Percentiles rank a stretch among this genome's conserved stretches.
Conservation (phyloP, 208 protist genomes). For the Herpetomonas tarakana region DNA sequence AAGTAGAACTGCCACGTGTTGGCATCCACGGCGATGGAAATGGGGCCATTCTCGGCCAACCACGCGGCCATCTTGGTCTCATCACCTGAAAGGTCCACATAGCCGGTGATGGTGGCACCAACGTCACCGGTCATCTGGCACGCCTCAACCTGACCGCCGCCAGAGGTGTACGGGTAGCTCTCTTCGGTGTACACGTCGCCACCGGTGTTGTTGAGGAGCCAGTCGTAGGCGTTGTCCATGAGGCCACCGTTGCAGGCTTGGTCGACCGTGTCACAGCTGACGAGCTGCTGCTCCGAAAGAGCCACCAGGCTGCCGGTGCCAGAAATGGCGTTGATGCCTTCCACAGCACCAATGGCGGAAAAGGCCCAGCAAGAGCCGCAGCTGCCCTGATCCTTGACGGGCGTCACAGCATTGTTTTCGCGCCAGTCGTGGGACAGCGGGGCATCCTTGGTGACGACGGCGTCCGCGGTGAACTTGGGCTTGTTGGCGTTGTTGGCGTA, state of each 20-base stretch:
- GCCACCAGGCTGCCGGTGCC: slow-evolving; percentile 45
- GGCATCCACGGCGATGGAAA: slow-evolving; percentile 93
- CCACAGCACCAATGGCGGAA: slow-evolving; percentile 91
- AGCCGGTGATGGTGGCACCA: slow-evolving; percentile 67
- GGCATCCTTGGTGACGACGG: background rate
- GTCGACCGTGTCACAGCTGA: slow-evolving; percentile 90
- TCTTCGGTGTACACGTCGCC: slow-evolving; percentile 72
- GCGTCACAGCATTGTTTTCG: slow-evolving; percentile 78
- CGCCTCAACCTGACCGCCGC: slow-evolving; percentile 21
- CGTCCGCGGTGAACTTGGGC: background rate
- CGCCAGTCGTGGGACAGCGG: slow-evolving; percentile 73
- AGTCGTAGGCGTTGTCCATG: slow-evolving; percentile 85
- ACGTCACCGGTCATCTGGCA: slow-evolving; percentile 41
- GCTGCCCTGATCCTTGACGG: slow-evolving; percentile 93
- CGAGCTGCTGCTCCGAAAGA: slow-evolving; percentile 94
- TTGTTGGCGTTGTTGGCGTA: slow-evolving; percentile 2
- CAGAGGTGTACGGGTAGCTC: slow-evolving; percentile 88
- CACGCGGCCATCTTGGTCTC: slow-evolving; percentile 76
- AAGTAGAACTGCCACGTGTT: slow-evolving; percentile 72
- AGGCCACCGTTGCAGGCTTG: slow-evolving; percentile 91
- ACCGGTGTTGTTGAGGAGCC: slow-evolving; percentile 60
- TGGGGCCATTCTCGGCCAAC: slow-evolving; percentile 71
- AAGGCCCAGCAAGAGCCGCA: slow-evolving; percentile 98
- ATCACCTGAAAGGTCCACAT: slow-evolving; percentile 63
- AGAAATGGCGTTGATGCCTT: slow-evolving; percentile 58